Evolutionary conservation across 1,139 yeast genomes (phyloP), one percentile per base, ranked within the genome.

Genomic region (Sugiyamaella grinbergsii): DNA sequence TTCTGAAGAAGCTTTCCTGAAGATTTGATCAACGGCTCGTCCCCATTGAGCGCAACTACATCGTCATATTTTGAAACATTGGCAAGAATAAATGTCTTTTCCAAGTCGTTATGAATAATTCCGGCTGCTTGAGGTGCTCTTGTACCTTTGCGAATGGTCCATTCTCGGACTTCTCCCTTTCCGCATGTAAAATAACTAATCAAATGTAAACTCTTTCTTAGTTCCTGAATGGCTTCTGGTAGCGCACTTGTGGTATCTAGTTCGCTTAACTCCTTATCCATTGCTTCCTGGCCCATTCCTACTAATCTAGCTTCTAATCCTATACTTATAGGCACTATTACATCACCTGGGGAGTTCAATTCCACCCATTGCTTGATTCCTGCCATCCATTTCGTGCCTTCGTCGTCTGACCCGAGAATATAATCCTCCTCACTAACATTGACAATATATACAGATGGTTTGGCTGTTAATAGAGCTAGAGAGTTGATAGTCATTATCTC

Each of bases 401-500:
- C 52, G 32, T 55, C 62, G 7, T 64, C 62, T 8, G 44, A 33
- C 1, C 58, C 58, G 79, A 70, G 69, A 83, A 79, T 72, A 85
- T 89, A 79, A 83, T 90, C 87, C 82, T 89, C 83, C 82, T 89
- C 96, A 41, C 93, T 82, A 67, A 90, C 79, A 74, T 90, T 90
- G 63, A 89, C 87, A 71, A 90, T 77, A 72, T 87, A 90, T 60
- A 90, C 90, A 65, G 91, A 82, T 64, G 97, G 96, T 73, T 91
- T 91, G 58, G 96, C 96, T 23, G 96, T 89, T 66, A 90, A 80
- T 39, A 69, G 58, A 62, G 80, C 80, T 95, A 93, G 87, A 51
- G 83, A 67, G 79, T 93, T 93, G 74, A 93, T 91, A 56, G 79
- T 73, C 71, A 89, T 96, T 55, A 91, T 94, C 75, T 90, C 96